Evolutionary conservation across 805 yeast genomes (phyloP), one percentile per base, ranked within the genome.

Genomic region (Schwanniomyces polymorphus): DNA sequence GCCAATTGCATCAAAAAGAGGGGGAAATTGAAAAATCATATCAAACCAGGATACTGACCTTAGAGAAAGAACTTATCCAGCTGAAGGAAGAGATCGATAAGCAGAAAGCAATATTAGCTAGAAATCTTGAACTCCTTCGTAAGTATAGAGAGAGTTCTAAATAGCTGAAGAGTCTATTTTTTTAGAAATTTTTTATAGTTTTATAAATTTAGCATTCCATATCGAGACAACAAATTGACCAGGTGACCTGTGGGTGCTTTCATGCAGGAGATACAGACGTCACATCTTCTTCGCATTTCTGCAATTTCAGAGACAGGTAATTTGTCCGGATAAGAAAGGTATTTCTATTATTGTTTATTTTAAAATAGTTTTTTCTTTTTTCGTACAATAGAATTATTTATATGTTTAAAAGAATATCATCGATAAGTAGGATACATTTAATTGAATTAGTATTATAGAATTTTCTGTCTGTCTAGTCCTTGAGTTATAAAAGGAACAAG

Each of bases 21-120:
- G 37, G 28, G 25, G 29, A 31, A 16, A 25, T 44, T 5, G 16
- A 37, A n/a, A 18, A 18, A 5, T 18, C 39, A 10, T 21, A 18
- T 37, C 27, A 37, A 21, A 8, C 14, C 11, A 37, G 39, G 21
- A 37, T 37, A n/a, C 12, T 14, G 4, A 11, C 27, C 27, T 14
- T 40, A n/a, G 35, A 40, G 14, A 10, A 16, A 16, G 29, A 41
- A 14, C 26, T 26, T 23, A 8, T 3, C 7, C 14, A 10, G 6
- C 29, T 42, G 45, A 42, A 35, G 31, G 8, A 38, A 4, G 41
- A 45, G n/a, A 48, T 48, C 14, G 48, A 29, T n/a, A 48, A 48
- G 27, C 51, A 48, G 38, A 38, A 35, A 10, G 28, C 37, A 6
- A 38, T 48, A n/a, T 35, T 48, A 17, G 23, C 46, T n/a, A 44